A percentile compares a stretch with the other conserved stretches of the same genome.
Evolutionary conservation across 306 rosid species (phyloP).

Genomic region (Coriaria nepalensis): DNA sequence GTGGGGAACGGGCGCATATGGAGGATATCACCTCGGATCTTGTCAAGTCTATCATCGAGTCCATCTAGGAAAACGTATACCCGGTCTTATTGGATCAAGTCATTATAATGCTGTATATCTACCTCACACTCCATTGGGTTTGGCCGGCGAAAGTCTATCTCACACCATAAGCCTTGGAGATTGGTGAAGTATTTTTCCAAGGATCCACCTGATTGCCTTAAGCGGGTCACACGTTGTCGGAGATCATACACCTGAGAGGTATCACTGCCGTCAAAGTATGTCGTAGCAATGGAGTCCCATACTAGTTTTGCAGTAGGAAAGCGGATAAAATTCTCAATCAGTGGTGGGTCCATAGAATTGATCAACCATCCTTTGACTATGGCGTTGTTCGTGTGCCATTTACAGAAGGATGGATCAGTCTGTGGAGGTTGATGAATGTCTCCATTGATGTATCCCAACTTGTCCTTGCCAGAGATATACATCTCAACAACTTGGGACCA

Average conservation of each 20-base stretch:
- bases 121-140: conserved; percentile 3
- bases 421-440: conserved; percentile 1
- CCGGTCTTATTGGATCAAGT: neutral
- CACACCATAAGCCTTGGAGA: conserved; percentile 4
- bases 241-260: conserved; percentile 8
- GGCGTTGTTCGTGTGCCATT: neutral
- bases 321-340: conserved; percentile 3
- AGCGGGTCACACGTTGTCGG: neutral
- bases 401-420: neutral
- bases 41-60: neutral
- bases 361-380: conserved; percentile 5
- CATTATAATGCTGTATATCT: neutral
- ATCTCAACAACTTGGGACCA: conserved; percentile 15
- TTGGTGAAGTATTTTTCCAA: conserved; percentile 8
- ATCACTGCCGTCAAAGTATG: conserved; percentile 7
- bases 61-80: neutral
- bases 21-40: neutral
- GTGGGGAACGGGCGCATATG: neutral
- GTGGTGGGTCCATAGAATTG: neutral
- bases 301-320: conserved; percentile 1
- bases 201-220: neutral
- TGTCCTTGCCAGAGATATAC: conserved; percentile 9
- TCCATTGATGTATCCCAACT: conserved; percentile 8
- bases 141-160: conserved; percentile 1
- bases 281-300: conserved; percentile 2